A percentile compares a stretch with the other conserved stretches of the same genome.
Evolutionary conservation across 23 red algal genomes (phyloP).

Genomic region (Gracilaria gracilis): DNA sequence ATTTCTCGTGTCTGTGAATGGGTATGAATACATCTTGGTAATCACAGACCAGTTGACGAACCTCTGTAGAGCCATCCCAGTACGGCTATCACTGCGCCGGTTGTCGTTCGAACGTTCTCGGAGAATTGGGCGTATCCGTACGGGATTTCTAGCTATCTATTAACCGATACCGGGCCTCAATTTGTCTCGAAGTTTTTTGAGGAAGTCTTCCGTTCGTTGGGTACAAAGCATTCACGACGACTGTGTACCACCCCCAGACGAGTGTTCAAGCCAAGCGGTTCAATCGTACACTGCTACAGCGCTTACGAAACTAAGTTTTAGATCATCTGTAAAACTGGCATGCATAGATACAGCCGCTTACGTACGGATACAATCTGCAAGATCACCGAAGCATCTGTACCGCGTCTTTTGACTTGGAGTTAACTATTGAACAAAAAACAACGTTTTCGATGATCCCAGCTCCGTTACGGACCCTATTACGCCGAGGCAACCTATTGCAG

Average conservation of each 20-base stretch:
- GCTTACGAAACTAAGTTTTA: too few relatives aligned
- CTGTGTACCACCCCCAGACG: too few relatives aligned
- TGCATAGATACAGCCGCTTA: too few relatives aligned
- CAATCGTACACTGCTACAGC: too few relatives aligned
- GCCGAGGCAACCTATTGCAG: background rate
- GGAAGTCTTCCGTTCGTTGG: background rate
- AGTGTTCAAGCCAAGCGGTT: too few relatives aligned
- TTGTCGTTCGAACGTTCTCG: background rate
- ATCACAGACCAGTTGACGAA: conserved; percentile 43
- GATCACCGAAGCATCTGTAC: conserved; percentile 7
- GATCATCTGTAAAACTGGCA: too few relatives aligned
- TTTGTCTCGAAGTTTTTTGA: background rate
- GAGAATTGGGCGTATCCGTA: conserved; percentile 19
- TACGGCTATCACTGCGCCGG: conserved; percentile 8
- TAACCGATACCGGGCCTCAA: background rate
- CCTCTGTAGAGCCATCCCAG: conserved; percentile 20
- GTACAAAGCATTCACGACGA: background rate
- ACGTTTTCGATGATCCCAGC: background rate
- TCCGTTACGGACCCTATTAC: background rate
- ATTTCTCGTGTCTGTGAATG: conserved; percentile 5
- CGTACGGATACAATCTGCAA: conserved; percentile 30
- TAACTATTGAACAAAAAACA: background rate
- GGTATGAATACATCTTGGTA: conserved; percentile 29
- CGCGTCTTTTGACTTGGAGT: conserved; percentile 10
- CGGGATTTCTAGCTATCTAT: background rate